Conservation (phyloP, 208 protist species). For the Entamoeba histolytica region DNA sequence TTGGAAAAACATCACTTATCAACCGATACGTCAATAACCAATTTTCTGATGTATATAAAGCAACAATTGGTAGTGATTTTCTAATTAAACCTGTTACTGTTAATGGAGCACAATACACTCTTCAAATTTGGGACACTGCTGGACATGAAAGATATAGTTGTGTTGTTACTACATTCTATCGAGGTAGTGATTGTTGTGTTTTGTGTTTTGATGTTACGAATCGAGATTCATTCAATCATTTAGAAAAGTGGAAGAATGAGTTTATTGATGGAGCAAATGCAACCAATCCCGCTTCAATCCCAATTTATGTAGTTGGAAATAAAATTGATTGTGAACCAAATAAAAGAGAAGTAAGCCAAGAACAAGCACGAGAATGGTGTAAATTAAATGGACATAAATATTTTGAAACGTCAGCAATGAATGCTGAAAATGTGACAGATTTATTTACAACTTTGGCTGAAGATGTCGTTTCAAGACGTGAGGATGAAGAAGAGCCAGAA, state of each 20-base stretch:
- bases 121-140: conserved; percentile 44
- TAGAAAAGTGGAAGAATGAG: conserved; percentile 33
- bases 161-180: conserved; percentile 89
- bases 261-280: conserved; percentile 1
- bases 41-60: conserved; percentile 2
- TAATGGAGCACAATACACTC: neutral
- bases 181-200: conserved; percentile 84
- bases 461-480: neutral
- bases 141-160: conserved; percentile 95
- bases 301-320: conserved; percentile 30
- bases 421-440: neutral
- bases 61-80: neutral
- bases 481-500: neutral
- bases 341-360: neutral
- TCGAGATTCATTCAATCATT: conserved; percentile 23
- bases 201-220: conserved; percentile 45
- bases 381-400: neutral
- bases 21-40: neutral
- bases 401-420: neutral
- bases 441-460: neutral
- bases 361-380: neutral
- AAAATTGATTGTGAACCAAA: neutral
- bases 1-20: neutral
- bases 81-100: neutral
- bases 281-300: conserved; percentile 22